Evolutionary conservation across 345 rosid species (phyloP).

Genomic region (Clausena lansium): DNA sequence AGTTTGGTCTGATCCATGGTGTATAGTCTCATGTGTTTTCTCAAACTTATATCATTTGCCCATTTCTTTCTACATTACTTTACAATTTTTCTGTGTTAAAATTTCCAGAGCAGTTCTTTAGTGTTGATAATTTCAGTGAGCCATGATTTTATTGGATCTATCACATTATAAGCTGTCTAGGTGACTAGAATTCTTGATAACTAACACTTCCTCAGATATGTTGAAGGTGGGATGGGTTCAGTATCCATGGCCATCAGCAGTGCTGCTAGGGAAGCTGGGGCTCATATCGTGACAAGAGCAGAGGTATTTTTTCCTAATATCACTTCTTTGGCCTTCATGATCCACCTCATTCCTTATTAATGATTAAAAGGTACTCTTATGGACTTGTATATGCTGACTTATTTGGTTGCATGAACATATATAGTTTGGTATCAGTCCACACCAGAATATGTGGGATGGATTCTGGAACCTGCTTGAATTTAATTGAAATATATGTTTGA

Average conservation of each 20-base stretch:
- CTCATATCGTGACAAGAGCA: conserved; percentile 61
- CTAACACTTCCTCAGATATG: conserved; percentile 45
- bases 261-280: conserved; percentile 89
- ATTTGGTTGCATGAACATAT: not conserved
- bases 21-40: not conserved
- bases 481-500: not conserved
- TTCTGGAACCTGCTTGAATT: not conserved
- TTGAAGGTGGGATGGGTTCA: conserved; percentile 95
- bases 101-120: not conserved
- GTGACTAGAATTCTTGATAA: not conserved
- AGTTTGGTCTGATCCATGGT: not conserved
- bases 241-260: conserved; percentile 67
- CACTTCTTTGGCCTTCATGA: conserved; percentile 4
- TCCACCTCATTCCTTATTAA: not conserved
- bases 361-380: not conserved
- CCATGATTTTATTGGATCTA: not conserved
- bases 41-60: not conserved
- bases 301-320: conserved; percentile 46
- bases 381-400: conserved; percentile 3
- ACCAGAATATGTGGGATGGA: not conserved
- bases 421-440: not conserved
- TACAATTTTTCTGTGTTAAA: not conserved
- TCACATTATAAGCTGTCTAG: not conserved
- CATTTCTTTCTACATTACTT: not conserved
- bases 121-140: not conserved